Evolutionary conservation across 768 basidiomycete species (phyloP).

Genomic region (Amanita fuliginea): DNA sequence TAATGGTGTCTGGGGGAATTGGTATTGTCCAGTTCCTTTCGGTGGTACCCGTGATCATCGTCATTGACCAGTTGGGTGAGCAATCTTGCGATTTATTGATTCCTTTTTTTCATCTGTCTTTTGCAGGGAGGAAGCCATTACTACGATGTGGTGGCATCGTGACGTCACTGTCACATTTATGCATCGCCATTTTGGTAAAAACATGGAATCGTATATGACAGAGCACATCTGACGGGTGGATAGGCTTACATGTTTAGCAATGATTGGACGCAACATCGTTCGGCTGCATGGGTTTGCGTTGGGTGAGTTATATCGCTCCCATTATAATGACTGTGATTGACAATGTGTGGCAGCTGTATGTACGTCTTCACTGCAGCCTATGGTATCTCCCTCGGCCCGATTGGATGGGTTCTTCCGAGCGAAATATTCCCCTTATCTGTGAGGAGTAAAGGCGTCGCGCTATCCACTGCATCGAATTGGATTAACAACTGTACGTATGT

Average conservation of each 20-base stretch:
- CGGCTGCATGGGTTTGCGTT: conserved; percentile 62
- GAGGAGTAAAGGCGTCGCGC: conserved; percentile 71
- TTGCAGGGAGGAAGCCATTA: conserved; percentile 53
- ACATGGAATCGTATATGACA: neutral
- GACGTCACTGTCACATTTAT: conserved; percentile 56
- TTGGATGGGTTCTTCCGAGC: conserved; percentile 76
- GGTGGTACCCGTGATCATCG: conserved; percentile 62
- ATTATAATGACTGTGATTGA: neutral
- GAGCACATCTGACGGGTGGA: neutral
- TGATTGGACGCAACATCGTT: conserved; percentile 47
- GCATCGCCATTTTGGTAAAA: conserved; percentile 52
- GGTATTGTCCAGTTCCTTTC: conserved; percentile 72
- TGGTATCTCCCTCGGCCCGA: conserved; percentile 67
- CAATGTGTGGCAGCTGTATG: conserved; percentile 31
- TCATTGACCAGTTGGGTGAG: conserved; percentile 55
- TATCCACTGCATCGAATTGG: conserved; percentile 85
- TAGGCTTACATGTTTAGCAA: conserved; percentile 38
- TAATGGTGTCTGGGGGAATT: conserved; percentile 69
- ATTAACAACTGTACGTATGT: conserved; percentile 59
- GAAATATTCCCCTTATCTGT: conserved; percentile 77
- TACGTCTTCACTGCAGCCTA: conserved; percentile 73
- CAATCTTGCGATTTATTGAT: conserved; percentile 2
- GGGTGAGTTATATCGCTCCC: conserved; percentile 25
- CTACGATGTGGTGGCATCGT: conserved; percentile 39
- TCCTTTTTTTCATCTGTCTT: neutral